phyloP scores from a whole-genome alignment of 2,329 filamentous ascomycete genomes.

The Trichophyton equinum region DNA sequence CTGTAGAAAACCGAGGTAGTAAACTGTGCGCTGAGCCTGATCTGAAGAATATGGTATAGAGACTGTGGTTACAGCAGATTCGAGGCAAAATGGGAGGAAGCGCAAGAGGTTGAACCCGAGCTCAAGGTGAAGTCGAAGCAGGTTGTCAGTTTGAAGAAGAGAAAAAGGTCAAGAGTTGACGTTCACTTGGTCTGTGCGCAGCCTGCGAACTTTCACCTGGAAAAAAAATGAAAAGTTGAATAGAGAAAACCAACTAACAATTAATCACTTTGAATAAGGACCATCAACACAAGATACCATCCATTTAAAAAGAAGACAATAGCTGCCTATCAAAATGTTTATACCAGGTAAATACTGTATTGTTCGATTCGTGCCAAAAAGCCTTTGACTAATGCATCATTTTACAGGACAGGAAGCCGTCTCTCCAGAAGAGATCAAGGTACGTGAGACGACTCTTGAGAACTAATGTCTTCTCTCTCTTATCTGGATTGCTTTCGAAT shows the following conservation, averaged over 20 bases:
- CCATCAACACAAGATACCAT: neutral
- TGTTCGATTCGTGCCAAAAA: neutral
- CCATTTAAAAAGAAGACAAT: neutral
- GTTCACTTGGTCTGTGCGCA: neutral
- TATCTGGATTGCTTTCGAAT: constrained; percentile 6
- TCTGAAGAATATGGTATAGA: neutral
- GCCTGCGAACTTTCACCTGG: neutral
- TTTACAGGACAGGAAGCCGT: constrained; percentile 32
- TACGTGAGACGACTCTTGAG: constrained; percentile 11
- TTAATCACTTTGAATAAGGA: neutral
- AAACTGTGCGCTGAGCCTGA: neutral
- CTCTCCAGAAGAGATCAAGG: constrained; percentile 36
- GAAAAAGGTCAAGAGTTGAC: neutral
- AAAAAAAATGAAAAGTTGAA: neutral
- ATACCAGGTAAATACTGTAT: constrained; percentile 14
- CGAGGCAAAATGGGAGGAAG: neutral
- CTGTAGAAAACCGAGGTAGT: neutral
- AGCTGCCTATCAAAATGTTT: constrained; percentile 13
- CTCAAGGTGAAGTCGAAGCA: neutral
- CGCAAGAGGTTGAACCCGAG: neutral
- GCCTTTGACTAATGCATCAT: neutral
- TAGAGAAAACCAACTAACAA: neutral
- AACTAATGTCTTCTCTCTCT: neutral
- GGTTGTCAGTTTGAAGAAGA: neutral
- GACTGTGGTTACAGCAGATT: neutral